These are phyloP conservation scores for Capillidium rhysosporum DNA, from an alignment of 371 early-diverging fungal species.

Conservation along the genomic window DNA sequence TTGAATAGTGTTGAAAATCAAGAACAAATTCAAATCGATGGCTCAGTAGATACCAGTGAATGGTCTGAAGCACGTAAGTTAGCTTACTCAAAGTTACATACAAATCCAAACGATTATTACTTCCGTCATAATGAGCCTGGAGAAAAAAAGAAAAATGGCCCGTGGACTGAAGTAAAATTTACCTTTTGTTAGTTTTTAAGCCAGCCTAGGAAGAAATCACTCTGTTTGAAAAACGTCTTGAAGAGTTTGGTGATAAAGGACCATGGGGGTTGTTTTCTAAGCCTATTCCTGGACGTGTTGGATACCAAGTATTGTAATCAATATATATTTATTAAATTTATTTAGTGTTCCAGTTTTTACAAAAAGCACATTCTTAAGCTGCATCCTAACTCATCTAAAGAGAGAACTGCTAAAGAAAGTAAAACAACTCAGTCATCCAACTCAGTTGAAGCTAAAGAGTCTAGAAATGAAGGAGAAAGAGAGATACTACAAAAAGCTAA, in stretches of 20 bases:
- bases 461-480: too few relatives aligned
- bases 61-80: slow-evolving; percentile 84
- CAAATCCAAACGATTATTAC: slow-evolving; percentile 85
- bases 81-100: slow-evolving; percentile 71
- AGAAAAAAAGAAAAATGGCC: slow-evolving; percentile 73
- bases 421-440: too few relatives aligned
- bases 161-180: slow-evolving; percentile 39
- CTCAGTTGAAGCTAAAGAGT: too few relatives aligned
- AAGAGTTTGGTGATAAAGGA: slow-evolving; percentile 76
- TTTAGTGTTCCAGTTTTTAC: not conserved
- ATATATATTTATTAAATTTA: not conserved
- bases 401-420: too few relatives aligned
- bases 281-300: slow-evolving; percentile 87
- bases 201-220: slow-evolving; percentile 42
- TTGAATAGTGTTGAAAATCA: too few relatives aligned
- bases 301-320: slow-evolving; percentile 47
- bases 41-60: slow-evolving; percentile 16
- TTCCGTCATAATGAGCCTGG: slow-evolving; percentile 91
- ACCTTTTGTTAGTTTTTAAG: not conserved
- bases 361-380: too few relatives aligned
- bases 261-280: slow-evolving; percentile 92
- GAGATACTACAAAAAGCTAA: too few relatives aligned
- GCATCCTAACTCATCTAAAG: too few relatives aligned
- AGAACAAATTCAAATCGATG: too few relatives aligned
- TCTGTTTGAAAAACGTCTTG: slow-evolving; percentile 55